Percentiles rank a stretch among this genome's conserved stretches.
Conservation (phyloP, 495 filamentous ascomycete species). For the Pyrenopolyporus hunteri region DNA sequence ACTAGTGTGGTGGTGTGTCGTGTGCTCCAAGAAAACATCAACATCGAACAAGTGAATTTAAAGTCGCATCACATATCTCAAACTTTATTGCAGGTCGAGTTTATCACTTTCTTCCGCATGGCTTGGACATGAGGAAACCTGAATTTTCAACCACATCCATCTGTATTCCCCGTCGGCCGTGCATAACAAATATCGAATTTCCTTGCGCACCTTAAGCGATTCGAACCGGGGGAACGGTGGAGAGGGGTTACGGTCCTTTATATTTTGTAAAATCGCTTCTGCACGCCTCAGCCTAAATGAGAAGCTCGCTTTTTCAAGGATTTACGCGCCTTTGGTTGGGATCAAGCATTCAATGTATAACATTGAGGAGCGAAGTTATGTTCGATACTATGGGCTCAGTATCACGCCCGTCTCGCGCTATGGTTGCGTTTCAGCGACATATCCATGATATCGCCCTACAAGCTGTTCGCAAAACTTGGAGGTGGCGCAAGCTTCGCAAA, state of each 20-base stretch:
- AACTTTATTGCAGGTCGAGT: constrained; percentile 7
- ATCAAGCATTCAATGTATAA: too few relatives aligned
- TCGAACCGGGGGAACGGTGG: constrained; percentile 15
- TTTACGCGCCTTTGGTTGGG: constrained; percentile 3
- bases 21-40: constrained; percentile 19
- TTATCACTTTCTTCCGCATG: neutral
- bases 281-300: constrained; percentile 45
- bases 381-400: constrained; percentile 6
- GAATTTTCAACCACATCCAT: constrained; percentile 4
- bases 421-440: neutral
- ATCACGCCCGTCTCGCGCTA: constrained; percentile 5
- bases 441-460: constrained; percentile 22
- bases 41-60: constrained; percentile 4
- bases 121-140: constrained; percentile 12
- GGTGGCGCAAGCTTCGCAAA: constrained; percentile 26
- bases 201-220: constrained; percentile 27
- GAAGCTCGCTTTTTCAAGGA: constrained; percentile 23
- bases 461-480: constrained; percentile 18
- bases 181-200: constrained; percentile 17
- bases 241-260: constrained; percentile 32
- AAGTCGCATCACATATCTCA: constrained; percentile 10
- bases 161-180: constrained; percentile 10
- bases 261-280: constrained; percentile 28
- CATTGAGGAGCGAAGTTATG: too few relatives aligned
- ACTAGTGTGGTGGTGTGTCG: constrained; percentile 16